Percentiles rank a stretch among this genome's conserved stretches.
These are phyloP conservation scores for Flammula alnicola DNA, from an alignment of 1,284 basidiomycete genomes.

Conservation along the genomic window DNA sequence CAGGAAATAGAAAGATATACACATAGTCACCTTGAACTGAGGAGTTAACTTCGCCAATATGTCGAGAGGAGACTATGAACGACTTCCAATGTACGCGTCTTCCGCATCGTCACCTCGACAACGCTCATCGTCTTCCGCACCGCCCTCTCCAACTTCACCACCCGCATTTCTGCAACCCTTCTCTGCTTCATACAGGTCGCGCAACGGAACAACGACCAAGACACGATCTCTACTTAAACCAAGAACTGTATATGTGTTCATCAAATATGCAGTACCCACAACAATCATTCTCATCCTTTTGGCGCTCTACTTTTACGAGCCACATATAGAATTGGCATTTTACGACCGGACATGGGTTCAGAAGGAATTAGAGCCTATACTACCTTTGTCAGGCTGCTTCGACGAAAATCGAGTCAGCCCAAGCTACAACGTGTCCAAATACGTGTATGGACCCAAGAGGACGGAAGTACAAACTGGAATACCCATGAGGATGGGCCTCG, in stretches of 20 bases:
- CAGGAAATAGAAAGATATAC: not conserved
- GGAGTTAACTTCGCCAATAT: conserved; percentile 12
- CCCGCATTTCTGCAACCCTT: conserved; percentile 17
- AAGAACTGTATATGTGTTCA: conserved; percentile 30
- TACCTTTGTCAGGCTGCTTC: conserved; percentile 78
- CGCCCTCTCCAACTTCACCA: conserved; percentile 21
- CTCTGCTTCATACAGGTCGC: conserved; percentile 24
- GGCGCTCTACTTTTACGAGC: conserved; percentile 67
- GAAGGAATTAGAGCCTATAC: conserved; percentile 66
- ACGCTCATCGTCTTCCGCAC: conserved; percentile 21
- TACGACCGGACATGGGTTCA: conserved; percentile 79
- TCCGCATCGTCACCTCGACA: conserved; percentile 26
- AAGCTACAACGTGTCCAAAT: conserved; percentile 71
- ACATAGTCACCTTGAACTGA: not conserved
- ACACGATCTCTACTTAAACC: conserved; percentile 27
- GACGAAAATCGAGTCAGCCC: conserved; percentile 58
- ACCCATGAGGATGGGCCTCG: conserved; percentile 74
- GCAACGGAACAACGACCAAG: conserved; percentile 20
- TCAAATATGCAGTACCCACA: conserved; percentile 27
- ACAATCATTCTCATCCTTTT: conserved; percentile 44
- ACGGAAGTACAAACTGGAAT: conserved; percentile 81
- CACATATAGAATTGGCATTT: conserved; percentile 81
- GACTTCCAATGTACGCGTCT: conserved; percentile 41
- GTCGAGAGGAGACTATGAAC: conserved; percentile 34
- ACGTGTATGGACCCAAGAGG: conserved; percentile 60